Evolutionary conservation across 768 basidiomycete species (phyloP).

Genomic region (Suillus paluster): DNA sequence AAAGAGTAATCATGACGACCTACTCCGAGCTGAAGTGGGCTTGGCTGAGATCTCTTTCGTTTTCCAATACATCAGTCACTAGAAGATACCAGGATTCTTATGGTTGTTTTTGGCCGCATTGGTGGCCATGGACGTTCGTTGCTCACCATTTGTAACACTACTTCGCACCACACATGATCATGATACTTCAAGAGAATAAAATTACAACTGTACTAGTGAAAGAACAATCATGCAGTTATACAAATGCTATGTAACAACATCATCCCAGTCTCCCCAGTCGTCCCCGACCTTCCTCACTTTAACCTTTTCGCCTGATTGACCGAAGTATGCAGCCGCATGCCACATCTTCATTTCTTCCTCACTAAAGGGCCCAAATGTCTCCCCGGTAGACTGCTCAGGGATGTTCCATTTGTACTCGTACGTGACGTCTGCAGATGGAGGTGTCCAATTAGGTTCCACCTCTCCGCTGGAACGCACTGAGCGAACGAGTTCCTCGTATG

Average conservation of each 20-base stretch:
- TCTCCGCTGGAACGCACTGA: slow-evolving; percentile 71
- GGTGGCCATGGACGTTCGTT: neutral
- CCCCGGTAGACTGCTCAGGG: slow-evolving; percentile 50
- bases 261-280: slow-evolving; percentile 78
- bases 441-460: slow-evolving; percentile 71
- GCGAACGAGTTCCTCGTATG: slow-evolving; percentile 85
- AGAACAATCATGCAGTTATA: neutral
- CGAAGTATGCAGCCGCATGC: slow-evolving; percentile 85
- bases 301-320: slow-evolving; percentile 75
- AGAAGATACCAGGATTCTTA: slow-evolving; percentile 19
- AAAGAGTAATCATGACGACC: slow-evolving; percentile 91
- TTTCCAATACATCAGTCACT: slow-evolving; percentile 95
- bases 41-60: slow-evolving; percentile 88
- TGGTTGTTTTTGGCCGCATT: neutral
- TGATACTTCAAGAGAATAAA: neutral
- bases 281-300: slow-evolving; percentile 67
- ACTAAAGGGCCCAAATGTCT: slow-evolving; percentile 78
- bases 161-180: neutral
- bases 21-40: slow-evolving; percentile 88
- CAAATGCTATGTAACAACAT: slow-evolving; percentile 50
- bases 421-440: slow-evolving; percentile 74
- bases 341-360: slow-evolving; percentile 83
- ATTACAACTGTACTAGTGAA: neutral
- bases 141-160: neutral
- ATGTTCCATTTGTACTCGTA: slow-evolving; percentile 86